Percentiles rank a stretch among this genome's conserved stretches.
These are phyloP conservation scores for Colletotrichum aenigma DNA, from an alignment of 2,329 filamentous ascomycete species.

Conservation along the genomic window DNA sequence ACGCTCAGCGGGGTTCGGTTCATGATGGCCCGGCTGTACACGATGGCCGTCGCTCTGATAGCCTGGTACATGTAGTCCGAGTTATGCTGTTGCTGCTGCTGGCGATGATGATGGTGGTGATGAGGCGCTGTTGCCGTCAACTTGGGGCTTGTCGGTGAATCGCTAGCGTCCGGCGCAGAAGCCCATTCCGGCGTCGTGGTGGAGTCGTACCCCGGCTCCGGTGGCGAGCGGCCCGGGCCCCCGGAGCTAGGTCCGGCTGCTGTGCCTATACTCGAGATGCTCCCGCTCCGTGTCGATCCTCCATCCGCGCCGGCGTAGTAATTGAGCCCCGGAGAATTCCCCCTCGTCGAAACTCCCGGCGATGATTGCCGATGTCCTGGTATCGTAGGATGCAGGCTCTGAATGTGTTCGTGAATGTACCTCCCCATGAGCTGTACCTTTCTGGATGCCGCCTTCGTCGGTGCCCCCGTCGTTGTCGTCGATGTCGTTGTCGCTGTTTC, in stretches of 20 bases:
- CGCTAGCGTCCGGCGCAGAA: background rate
- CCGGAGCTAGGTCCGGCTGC: background rate
- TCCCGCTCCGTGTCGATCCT: background rate
- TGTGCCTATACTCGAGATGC: background rate
- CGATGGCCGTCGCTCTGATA: slow-evolving; percentile 48
- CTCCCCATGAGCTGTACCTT: background rate
- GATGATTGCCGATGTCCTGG: background rate
- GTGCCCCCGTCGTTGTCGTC: background rate
- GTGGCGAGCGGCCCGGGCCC: background rate
- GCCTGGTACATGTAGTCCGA: slow-evolving; percentile 52
- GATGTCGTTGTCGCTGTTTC: background rate
- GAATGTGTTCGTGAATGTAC: slow-evolving; percentile 5
- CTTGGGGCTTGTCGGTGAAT: background rate
- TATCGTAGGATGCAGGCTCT: background rate
- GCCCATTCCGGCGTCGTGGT: slow-evolving; percentile 16
- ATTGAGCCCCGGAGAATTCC: background rate
- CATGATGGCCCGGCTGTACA: slow-evolving; percentile 53
- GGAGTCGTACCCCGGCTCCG: background rate
- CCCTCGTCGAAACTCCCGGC: background rate
- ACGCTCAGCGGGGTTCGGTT: slow-evolving; percentile 44
- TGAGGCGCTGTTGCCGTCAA: background rate
- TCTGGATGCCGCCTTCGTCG: background rate
- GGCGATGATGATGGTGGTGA: background rate
- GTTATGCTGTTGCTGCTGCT: background rate
- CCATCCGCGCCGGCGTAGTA: background rate